phyloP scores from a whole-genome alignment of 306 rosid species.

The Pueraria montana region DNA sequence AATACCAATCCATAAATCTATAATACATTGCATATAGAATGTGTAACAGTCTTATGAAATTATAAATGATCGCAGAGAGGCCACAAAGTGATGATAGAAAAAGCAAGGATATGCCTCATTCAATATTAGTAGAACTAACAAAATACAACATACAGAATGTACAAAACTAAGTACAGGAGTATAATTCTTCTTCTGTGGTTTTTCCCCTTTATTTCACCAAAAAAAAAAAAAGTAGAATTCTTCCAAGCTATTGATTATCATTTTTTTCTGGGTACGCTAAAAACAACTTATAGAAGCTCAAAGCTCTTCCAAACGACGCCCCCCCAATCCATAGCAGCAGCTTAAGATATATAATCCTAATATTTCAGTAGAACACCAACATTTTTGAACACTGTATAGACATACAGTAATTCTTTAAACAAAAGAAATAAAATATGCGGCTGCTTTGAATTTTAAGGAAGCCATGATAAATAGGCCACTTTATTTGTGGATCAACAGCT shows the following conservation, averaged over 20 bases:
- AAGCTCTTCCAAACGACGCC: no score
- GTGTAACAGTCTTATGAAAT: constrained; percentile 14
- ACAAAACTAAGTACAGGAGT: constrained; percentile 23
- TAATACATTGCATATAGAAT: constrained; percentile 21
- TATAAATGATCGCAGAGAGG: constrained; percentile 9
- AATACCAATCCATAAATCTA: neutral
- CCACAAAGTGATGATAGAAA: constrained; percentile 23
- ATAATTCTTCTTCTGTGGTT: neutral
- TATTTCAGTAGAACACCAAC: constrained; percentile 24
- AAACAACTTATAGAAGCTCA: no score
- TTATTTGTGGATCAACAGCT: constrained; percentile 39
- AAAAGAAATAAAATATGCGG: constrained; percentile 19
- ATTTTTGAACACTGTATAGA: constrained; percentile 15
- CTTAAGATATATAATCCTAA: constrained; percentile 7
- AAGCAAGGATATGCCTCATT: constrained; percentile 22
- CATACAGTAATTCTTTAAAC: neutral
- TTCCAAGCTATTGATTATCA: constrained; percentile 2
- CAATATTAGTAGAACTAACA: constrained; percentile 20
- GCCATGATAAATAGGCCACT: constrained; percentile 35
- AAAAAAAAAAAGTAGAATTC: constrained; percentile 1
- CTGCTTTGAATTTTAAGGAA: constrained; percentile 45
- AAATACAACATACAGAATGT: constrained; percentile 31
- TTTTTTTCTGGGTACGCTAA: neutral
- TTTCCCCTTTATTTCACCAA: neutral
- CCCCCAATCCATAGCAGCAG: constrained; percentile 19